Conservation (phyloP, 2,329 filamentous ascomycete genomes). For the Bipolaris zeicola region DNA sequence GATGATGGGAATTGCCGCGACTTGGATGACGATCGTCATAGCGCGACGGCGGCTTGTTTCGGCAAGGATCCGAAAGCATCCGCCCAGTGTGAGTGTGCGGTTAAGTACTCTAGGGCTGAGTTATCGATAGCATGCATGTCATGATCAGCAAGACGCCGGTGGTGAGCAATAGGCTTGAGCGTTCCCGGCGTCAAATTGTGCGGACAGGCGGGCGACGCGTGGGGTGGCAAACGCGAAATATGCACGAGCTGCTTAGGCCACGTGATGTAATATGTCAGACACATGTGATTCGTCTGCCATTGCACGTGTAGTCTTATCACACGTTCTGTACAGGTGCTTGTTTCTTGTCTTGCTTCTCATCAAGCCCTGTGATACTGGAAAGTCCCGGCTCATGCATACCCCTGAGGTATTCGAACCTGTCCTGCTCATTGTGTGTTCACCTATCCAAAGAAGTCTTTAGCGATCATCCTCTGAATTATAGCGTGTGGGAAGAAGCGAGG, state of each 20-base stretch:
- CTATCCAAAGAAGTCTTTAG: too few relatives aligned
- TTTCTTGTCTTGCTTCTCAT: too few relatives aligned
- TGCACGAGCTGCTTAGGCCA: constrained; percentile 13
- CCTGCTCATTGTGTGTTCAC: too few relatives aligned
- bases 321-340: too few relatives aligned
- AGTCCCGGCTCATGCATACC: too few relatives aligned
- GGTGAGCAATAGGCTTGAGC: not conserved
- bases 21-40: constrained; percentile 20
- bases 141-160: constrained; percentile 7
- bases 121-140: constrained; percentile 9
- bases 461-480: too few relatives aligned
- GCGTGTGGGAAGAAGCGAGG: too few relatives aligned
- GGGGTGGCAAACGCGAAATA: constrained; percentile 7
- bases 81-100: not conserved
- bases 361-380: too few relatives aligned
- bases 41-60: constrained; percentile 19
- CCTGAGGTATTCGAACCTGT: too few relatives aligned
- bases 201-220: not conserved
- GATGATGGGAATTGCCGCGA: constrained; percentile 11
- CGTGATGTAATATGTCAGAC: constrained; percentile 9
- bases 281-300: not conserved
- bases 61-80: constrained; percentile 21
- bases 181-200: not conserved
- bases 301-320: not conserved
- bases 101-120: not conserved